Conservation (phyloP, 352 stramenopile species). For the Phytophthora palmivora region DNA sequence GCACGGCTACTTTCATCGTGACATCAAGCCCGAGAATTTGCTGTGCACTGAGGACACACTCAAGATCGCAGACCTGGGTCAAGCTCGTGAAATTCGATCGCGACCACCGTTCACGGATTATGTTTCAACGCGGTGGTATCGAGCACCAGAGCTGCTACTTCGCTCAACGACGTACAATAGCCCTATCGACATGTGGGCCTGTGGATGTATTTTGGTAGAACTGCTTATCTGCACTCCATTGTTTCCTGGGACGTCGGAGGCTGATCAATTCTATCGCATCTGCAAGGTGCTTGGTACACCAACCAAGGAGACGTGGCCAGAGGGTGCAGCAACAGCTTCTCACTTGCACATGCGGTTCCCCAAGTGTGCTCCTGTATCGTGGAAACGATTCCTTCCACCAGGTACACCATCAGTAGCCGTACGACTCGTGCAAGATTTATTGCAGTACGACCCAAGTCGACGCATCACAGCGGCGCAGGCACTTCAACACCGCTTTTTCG, state of each 20-base stretch:
- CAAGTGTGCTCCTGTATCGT: conserved; percentile 78
- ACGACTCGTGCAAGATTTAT: conserved; percentile 88
- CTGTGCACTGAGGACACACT: conserved; percentile 67
- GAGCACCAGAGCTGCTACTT: conserved; percentile 74
- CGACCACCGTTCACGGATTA: conserved; percentile 78
- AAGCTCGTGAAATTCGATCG: conserved; percentile 78
- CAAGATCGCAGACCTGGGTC: conserved; percentile 80
- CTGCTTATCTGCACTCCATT: conserved; percentile 72
- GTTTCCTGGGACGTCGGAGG: conserved; percentile 91
- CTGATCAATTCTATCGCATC: conserved; percentile 97
- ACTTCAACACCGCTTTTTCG: conserved; percentile 96
- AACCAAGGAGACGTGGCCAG: conserved; percentile 90
- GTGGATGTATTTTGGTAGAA: conserved; percentile 85
- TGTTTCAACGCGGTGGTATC: conserved; percentile 83
- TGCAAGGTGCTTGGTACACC: conserved; percentile 92
- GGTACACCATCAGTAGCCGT: conserved; percentile 70
- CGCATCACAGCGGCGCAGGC: conserved; percentile 89
- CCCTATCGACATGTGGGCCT: conserved; percentile 86
- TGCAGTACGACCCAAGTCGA: conserved; percentile 93
- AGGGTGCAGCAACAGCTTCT: conserved; percentile 88
- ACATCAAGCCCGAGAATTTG: conserved; percentile 86
- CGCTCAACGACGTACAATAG: conserved; percentile 78
- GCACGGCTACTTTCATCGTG: conserved; percentile 84
- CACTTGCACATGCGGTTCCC: conserved; percentile 94
- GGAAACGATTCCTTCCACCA: conserved; percentile 75